A percentile compares a stretch with the other conserved stretches of the same genome.
These are phyloP conservation scores for Apiospora marii DNA, from an alignment of 2,329 filamentous ascomycete genomes.

Conservation along the genomic window DNA sequence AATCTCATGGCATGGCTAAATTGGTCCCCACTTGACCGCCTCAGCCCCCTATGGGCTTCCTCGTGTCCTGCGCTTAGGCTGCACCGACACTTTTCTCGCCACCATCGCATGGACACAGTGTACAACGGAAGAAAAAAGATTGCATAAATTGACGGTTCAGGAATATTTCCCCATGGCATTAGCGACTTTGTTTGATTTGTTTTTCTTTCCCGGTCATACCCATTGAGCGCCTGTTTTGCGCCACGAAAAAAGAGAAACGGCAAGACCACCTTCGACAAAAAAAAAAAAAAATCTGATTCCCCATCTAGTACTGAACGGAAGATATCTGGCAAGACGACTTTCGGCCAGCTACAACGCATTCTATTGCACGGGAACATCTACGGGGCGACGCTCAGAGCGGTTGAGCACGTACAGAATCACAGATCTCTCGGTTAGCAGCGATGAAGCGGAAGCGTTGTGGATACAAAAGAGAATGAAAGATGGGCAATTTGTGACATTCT, in stretches of 20 bases:
- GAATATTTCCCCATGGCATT: slow-evolving; percentile 55
- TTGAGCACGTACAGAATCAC: not conserved
- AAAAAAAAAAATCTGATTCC: slow-evolving; percentile 41
- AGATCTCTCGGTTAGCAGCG: not conserved
- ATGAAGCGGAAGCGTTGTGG: not conserved
- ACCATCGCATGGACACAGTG: slow-evolving; percentile 44
- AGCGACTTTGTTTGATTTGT: slow-evolving; percentile 52
- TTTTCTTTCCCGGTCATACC: slow-evolving; percentile 45
- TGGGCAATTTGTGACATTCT: slow-evolving; percentile 21
- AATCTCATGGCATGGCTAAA: slow-evolving; percentile 19
- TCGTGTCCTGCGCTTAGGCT: slow-evolving; percentile 17
- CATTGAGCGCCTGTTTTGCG: slow-evolving; percentile 39
- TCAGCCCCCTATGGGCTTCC: slow-evolving; percentile 30
- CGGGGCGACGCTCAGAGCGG: not conserved
- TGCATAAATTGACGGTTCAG: slow-evolving; percentile 52
- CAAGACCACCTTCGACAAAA: slow-evolving; percentile 32
- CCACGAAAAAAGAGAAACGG: slow-evolving; percentile 38
- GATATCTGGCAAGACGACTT: slow-evolving; percentile 12
- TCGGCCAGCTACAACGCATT: slow-evolving; percentile 18
- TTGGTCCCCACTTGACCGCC: slow-evolving; percentile 17
- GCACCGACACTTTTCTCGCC: slow-evolving; percentile 27
- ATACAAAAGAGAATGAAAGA: not conserved
- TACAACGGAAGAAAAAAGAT: slow-evolving; percentile 53
- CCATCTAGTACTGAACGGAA: slow-evolving; percentile 20
- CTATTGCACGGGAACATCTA: slow-evolving; percentile 6